Base-by-base conservation (phyloP, 1,284 basidiomycete species). In the Singerocomus rubriflavus region DNA sequence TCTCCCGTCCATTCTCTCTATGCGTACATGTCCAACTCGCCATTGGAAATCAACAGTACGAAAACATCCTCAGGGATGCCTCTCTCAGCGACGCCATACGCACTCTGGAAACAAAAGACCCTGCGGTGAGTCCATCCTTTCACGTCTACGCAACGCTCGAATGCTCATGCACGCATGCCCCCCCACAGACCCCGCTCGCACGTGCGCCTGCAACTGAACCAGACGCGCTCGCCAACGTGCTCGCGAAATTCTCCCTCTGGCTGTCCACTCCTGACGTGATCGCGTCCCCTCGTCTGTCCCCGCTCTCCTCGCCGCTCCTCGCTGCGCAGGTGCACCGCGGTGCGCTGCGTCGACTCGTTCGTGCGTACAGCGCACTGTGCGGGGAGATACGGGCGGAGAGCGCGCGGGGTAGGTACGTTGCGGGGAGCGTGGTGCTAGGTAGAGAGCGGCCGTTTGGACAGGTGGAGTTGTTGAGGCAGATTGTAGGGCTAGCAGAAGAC, bases 361-460 rank as follows among this genome's bases (percentile, higher is more conserved):
- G 71, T 30, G 82, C 84, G 3, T 97, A 97, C 68, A 75, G 72
- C 9, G 67, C 75, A 54, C 71, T 96, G 2, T 91, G 87, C 59
- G 83, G 84, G 33, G 80, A 82, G 54, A 87, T 96, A 13, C 76
- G 82, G 64, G 89, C 90, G 35, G 64, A 63, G 46, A 92, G 93
- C 42, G 53, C 46, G 16, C 53, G 40, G 6, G 63, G 57, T 55
- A 79, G 77, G 61, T 98, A 96, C 65, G 93, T 97, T 70, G 93
- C 93, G 37, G 85, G 84, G 11, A 80, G 85, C 56, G 95, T 92
- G n/a, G 65, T 97, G 55, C 70, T 97, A 36, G 85, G 91, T n/a
- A 81, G 87, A 55, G 85, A 88, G 69, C 70, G 88, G 62, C 88
- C 88, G 13, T 91, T 91, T 71, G 89, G 89, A 46, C 85, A 87